phyloP scores from a whole-genome alignment of 176 grass and related monocot genomes.

The Saccharum officinarum region DNA sequence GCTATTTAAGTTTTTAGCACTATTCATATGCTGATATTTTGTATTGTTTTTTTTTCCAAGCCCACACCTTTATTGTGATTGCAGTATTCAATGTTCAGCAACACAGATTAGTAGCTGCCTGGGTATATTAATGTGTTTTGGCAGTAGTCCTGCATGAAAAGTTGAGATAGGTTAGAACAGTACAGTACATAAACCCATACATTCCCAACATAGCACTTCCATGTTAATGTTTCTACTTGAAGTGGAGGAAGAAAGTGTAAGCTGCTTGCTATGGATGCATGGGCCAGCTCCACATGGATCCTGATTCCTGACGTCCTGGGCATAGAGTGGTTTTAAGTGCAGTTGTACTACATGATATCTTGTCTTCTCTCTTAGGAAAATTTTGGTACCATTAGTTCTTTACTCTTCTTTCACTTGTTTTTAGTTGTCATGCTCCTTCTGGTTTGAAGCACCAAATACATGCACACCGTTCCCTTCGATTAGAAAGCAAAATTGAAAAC shows the following conservation, averaged over 20 bases:
- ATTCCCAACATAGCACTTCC: not conserved
- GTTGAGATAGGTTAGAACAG: not conserved
- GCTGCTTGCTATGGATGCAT: not conserved
- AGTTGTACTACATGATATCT: not conserved
- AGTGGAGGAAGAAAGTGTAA: not conserved
- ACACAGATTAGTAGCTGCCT: not conserved
- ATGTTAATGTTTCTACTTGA: not conserved
- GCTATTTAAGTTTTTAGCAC: slow-evolving; percentile 21
- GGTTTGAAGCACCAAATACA: slow-evolving; percentile 4
- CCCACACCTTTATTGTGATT: not conserved
- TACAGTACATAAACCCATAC: not conserved
- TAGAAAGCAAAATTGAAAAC: not conserved
- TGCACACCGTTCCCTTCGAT: not conserved
- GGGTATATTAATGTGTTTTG: not conserved
- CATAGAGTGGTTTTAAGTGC: not conserved
- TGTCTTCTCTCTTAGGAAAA: slow-evolving; percentile 5
- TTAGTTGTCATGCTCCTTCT: slow-evolving; percentile 14
- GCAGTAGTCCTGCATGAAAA: not conserved
- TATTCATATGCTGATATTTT: not conserved
- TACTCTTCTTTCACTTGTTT: slow-evolving; percentile 2
- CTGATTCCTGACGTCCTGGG: not conserved
- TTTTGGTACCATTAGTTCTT: slow-evolving; percentile 18
- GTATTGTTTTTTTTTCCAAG: not conserved
- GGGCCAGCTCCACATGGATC: not conserved
- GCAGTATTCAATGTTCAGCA: not conserved